Evolutionary conservation across 1,284 basidiomycete genomes (phyloP).

Genomic region (Naganishia albida): DNA sequence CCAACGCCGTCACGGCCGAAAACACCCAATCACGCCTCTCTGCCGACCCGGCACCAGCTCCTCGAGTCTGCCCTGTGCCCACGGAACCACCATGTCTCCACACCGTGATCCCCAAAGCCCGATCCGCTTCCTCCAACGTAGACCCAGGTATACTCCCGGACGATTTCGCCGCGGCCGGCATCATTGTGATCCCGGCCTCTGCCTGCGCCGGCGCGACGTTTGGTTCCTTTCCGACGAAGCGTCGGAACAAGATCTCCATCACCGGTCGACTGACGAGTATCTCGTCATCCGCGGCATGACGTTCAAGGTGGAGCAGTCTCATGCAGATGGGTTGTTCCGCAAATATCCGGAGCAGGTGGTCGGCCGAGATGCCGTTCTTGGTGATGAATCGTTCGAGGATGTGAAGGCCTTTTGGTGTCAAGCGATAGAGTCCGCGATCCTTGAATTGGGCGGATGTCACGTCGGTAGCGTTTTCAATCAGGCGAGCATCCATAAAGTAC

Average conservation of each 20-base stretch:
- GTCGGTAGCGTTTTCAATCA: constrained; percentile 96
- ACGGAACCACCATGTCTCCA: constrained; percentile 35
- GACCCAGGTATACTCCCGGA: background rate
- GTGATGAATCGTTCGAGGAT: constrained; percentile 98
- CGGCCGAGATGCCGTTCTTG: constrained; percentile 93
- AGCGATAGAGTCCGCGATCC: constrained; percentile 91
- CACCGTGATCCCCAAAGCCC: constrained; percentile 55
- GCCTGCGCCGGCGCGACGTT: constrained; percentile 58
- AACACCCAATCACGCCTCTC: constrained; percentile 69
- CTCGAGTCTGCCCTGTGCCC: background rate
- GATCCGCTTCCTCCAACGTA: constrained; percentile 52
- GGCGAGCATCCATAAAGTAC: constrained; percentile 97
- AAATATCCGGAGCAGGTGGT: constrained; percentile 88
- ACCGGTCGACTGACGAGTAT: constrained; percentile 93
- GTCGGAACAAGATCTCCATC: constrained; percentile 90
- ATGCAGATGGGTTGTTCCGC: constrained; percentile 94
- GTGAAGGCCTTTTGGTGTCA: constrained; percentile 97
- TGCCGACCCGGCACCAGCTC: constrained; percentile 38
- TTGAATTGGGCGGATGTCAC: constrained; percentile 86
- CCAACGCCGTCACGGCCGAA: constrained; percentile 78
- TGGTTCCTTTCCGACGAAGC: constrained; percentile 83
- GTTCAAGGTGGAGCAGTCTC: constrained; percentile 94
- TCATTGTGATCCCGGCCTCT: background rate
- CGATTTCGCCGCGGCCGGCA: constrained; percentile 10
- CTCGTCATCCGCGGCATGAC: constrained; percentile 90